phyloP scores from a whole-genome alignment of 108 stramenopile species.

The Skeletonema tropicum region DNA sequence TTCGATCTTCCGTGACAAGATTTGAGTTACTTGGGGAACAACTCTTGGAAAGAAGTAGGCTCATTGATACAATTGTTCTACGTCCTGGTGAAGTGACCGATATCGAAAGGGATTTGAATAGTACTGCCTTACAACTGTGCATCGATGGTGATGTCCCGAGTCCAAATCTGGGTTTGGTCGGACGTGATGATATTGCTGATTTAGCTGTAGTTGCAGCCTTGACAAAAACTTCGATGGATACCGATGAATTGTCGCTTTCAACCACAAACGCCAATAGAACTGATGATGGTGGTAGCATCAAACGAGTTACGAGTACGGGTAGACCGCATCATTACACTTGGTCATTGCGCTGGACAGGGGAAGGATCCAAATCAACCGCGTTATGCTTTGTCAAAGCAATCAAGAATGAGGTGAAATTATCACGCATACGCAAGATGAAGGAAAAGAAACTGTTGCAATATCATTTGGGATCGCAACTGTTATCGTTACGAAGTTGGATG shows the following conservation, averaged over 20 bases:
- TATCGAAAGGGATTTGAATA: constrained; percentile 64
- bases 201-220: constrained; percentile 67
- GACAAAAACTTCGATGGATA: constrained; percentile 18
- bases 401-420: constrained; percentile 14
- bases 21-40: constrained; percentile 74
- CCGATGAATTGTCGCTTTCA: neutral
- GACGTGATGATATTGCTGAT: constrained; percentile 77
- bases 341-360: constrained; percentile 47
- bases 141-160: constrained; percentile 50
- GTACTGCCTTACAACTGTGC: constrained; percentile 63
- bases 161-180: constrained; percentile 52
- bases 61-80: constrained; percentile 69
- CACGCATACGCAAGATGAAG: constrained; percentile 9
- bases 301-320: neutral
- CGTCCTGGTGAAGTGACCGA: constrained; percentile 75
- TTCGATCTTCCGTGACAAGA: constrained; percentile 61
- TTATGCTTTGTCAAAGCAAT: constrained; percentile 38
- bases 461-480: constrained; percentile 22
- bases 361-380: constrained; percentile 29
- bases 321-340: constrained; percentile 35
- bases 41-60: constrained; percentile 48
- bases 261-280: neutral
- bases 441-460: constrained; percentile 13
- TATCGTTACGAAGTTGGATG: constrained; percentile 16
- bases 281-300: constrained; percentile 4